These are phyloP conservation scores for Colletotrichum sp. DNA, from an alignment of 2,329 filamentous ascomycete genomes.

Conservation along the genomic window DNA sequence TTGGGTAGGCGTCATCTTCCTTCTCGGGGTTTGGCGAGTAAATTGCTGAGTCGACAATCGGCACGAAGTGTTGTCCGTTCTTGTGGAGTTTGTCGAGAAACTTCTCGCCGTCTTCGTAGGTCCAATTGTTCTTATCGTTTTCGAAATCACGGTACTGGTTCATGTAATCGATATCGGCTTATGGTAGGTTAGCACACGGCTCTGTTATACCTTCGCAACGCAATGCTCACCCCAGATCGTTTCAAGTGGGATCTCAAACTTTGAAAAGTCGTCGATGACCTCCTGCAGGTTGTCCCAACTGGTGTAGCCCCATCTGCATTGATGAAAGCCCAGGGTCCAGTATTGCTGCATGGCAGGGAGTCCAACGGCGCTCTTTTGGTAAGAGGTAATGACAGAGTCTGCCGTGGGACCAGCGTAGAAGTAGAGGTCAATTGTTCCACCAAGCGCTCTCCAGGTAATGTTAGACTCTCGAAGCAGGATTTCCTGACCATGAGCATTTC, in stretches of 20 bases:
- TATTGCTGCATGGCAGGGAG: conserved; percentile 82
- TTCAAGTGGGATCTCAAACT: conserved; percentile 71
- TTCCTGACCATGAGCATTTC: conserved; percentile 81
- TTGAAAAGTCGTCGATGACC: conserved; percentile 70
- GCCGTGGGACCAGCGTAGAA: conserved; percentile 78
- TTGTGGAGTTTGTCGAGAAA: conserved; percentile 67
- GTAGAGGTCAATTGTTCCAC: conserved; percentile 80
- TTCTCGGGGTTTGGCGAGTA: conserved; percentile 78
- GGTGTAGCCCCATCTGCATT: conserved; percentile 83
- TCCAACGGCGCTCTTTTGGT: conserved; percentile 70
- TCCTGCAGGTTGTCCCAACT: conserved; percentile 73
- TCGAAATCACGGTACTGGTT: conserved; percentile 66
- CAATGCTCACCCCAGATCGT: conserved; percentile 64
- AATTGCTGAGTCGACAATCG: conserved; percentile 76
- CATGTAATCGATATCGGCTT: conserved; percentile 77
- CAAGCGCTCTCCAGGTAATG: conserved; percentile 76
- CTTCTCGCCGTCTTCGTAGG: conserved; percentile 61
- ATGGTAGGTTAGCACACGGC: background rate
- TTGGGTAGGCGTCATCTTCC: conserved; percentile 55
- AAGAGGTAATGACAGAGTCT: conserved; percentile 71
- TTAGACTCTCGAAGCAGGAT: conserved; percentile 67
- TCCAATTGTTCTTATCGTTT: conserved; percentile 62
- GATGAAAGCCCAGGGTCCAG: conserved; percentile 82
- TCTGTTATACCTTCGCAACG: too few relatives aligned
- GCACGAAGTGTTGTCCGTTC: conserved; percentile 70